Base-by-base conservation (phyloP, 345 rosid genomes). In the Alliaria petiolata region DNA sequence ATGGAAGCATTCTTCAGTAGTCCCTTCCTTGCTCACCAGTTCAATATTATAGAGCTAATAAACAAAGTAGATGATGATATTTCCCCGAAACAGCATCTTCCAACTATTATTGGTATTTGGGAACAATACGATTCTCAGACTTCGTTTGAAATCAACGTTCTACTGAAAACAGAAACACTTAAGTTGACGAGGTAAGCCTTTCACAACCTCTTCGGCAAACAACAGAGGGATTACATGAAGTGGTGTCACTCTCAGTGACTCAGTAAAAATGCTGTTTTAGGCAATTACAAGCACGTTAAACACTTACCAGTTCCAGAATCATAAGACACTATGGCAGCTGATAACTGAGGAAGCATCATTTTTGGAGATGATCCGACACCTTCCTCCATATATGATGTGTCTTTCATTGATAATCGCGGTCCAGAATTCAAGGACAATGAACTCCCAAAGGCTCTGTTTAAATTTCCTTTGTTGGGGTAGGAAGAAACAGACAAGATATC, bases 401-500 rank as follows among this genome's bases (percentile, higher is more conserved):
- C 96, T 76, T 83, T 86, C 79, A 76, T 75, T 60, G 88, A 85
- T 77, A 90, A 89, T 63, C 90, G 83, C 46, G 86, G 88, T 50
- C 85, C 60, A 62, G 87, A 82, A 66, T 86, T 88, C 70, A 91
- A 78, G 19, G 96, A 91, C 69, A 87, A 35, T 10, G 96, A 88
- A 84, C 95, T 87, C 60, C 96, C 91, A 77, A 95, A 89, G 40
- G 80, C 63, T 62, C 80, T 85, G 72, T 80, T 80, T 66, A 88
- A 17, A 70, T 72, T 83, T 81, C 91, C 92, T 86, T 81, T 89
- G 44, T 69, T 59, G 12, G 76, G 82, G 75, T 79, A 95, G 55
- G 97, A 91, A 43, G 97, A 95, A 80, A 91, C 86, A 71, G 97
- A 89, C 31, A 88, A 88, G 61, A 87, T 72, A 79, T 89, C 99